Base-by-base conservation (phyloP, 148 eudicot genomes). In the Suaeda aralocaspica region DNA sequence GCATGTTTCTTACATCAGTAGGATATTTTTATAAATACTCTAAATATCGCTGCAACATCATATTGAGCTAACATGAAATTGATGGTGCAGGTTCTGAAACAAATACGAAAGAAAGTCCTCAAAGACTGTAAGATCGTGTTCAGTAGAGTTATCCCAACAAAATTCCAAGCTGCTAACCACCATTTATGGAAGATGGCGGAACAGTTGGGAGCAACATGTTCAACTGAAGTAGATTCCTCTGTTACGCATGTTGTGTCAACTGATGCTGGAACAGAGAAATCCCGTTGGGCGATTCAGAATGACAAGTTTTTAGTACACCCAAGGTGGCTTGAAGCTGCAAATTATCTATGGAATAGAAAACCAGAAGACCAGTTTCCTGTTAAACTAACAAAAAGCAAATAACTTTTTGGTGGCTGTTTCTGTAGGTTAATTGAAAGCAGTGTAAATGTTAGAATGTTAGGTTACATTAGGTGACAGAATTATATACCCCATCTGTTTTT, bases 141-240 rank as follows among this genome's bases (percentile, higher is more conserved):
- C 79, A 89, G 82, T 69, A 72, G 88, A 29, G 89, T 92, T 34
- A 75, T 89, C 18, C 85, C 96, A 15, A 75, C 72, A 7, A 69
- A 74, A 64, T 77, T 41, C 75, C 74, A 74, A 50, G 79, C 90
- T 15, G 82, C 75, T 33, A 76, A 77, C 30, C 86, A 89, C 67
- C 78, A 67, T n/a, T 49, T 79, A n/a, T 89, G 97, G 97, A 87
- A 74, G 73, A 80, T 84, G 82, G 97, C 97, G 1, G 96, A 85
- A 59, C 79, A 80, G 65, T 62, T 92, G 72, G 97, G 97, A 48
- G 97, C 97, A 5, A 82, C 72, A 24, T 89, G 90, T 80, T 75
- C 80, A 2, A 78, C 79, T 6, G 81, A 87, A 48, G 24, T 80
- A 0, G 90, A 86, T 49, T 56, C 77, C 2, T 70, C 83, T 0